Percentiles rank a stretch among this genome's conserved stretches.
Evolutionary conservation across 2,329 filamentous ascomycete species (phyloP).

Genomic region (Elsinoe arachidis): DNA sequence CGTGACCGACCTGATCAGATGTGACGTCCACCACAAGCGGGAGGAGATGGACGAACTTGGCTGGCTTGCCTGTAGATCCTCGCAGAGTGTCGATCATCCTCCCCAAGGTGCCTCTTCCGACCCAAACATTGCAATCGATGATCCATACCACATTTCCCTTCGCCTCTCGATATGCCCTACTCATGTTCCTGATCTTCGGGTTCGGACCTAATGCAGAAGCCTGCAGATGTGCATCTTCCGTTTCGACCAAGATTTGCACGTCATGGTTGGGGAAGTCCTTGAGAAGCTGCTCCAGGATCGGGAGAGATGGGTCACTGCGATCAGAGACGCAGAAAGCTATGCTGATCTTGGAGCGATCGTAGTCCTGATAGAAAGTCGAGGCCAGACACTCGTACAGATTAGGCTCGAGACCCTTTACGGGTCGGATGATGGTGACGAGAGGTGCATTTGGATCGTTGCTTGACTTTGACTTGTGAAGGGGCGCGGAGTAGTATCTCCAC

Average conservation of each 20-base stretch:
- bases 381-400: conserved; percentile 86
- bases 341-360: conserved; percentile 66
- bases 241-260: conserved; percentile 67
- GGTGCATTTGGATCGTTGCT: conserved; percentile 46
- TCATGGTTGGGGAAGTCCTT: conserved; percentile 64
- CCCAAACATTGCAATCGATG: conserved; percentile 94
- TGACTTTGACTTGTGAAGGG: conserved; percentile 24
- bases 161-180: conserved; percentile 81
- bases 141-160: conserved; percentile 87
- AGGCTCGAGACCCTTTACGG: conserved; percentile 85
- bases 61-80: conserved; percentile 50
- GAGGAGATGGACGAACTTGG: conserved; percentile 92
- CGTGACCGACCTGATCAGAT: conserved; percentile 20
- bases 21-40: conserved; percentile 74
- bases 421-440: conserved; percentile 82
- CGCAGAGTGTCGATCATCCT: conserved; percentile 83
- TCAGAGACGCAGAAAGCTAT: conserved; percentile 76
- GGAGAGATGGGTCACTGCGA: conserved; percentile 65
- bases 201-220: conserved; percentile 69
- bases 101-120: conserved; percentile 66
- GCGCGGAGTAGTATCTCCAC: conserved; percentile 45
- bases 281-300: conserved; percentile 62
- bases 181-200: conserved; percentile 97
- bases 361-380: conserved; percentile 73
- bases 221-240: conserved; percentile 65